Conservation (phyloP, 1,284 basidiomycete genomes). For the Ustilago sp. region DNA sequence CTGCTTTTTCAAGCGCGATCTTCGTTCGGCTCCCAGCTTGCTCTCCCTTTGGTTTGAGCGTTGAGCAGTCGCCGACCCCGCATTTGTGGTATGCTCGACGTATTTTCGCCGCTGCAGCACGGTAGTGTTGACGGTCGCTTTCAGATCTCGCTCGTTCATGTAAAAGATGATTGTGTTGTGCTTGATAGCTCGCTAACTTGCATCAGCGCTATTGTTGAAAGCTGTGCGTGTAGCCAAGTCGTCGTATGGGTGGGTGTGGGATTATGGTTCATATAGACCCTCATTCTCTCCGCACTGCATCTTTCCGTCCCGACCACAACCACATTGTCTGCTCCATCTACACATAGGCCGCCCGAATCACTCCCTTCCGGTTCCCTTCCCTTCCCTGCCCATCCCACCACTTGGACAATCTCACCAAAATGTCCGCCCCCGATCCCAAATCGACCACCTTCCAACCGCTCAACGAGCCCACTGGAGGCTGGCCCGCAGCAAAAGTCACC, state of each 20-base stretch:
- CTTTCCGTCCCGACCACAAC: neutral
- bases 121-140: constrained; percentile 1
- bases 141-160: neutral
- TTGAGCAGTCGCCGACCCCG: neutral
- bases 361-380: neutral
- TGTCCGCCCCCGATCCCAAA: constrained; percentile 41
- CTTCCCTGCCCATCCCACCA: neutral
- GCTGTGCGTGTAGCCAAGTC: neutral
- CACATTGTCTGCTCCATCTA: constrained; percentile 1
- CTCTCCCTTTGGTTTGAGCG: neutral
- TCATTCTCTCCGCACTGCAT: neutral
- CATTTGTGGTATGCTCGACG: neutral
- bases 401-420: constrained; percentile 6
- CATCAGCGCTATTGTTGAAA: constrained; percentile 3
- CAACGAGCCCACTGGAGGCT: constrained; percentile 31
- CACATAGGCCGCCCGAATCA: neutral
- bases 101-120: neutral
- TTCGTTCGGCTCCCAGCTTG: neutral
- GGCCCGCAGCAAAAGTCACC: constrained; percentile 48
- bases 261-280: constrained; percentile 9
- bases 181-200: constrained; percentile 5
- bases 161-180: constrained; percentile 3
- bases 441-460: constrained; percentile 48
- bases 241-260: neutral
- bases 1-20: constrained; percentile 4